These are phyloP conservation scores for Echinochloa phyllopogon DNA, from an alignment of 176 grass and related monocot genomes.

Conservation along the genomic window DNA sequence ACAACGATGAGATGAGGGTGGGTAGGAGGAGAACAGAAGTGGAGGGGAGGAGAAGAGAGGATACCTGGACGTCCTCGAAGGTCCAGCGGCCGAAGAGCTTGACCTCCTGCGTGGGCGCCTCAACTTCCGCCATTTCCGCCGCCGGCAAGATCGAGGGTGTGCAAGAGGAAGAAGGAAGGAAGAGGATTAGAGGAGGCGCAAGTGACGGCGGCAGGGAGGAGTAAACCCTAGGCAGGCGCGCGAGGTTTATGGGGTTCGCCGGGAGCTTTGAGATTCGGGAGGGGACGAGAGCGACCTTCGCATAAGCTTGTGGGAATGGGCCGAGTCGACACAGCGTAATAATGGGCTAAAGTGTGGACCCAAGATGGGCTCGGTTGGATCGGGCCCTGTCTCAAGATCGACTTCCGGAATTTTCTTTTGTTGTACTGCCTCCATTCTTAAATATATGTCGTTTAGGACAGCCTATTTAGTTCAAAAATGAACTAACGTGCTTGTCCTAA, in stretches of 20 bases:
- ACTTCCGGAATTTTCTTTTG: no score
- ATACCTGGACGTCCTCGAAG: constrained; percentile 43
- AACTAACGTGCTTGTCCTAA: no score
- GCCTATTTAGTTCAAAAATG: no score
- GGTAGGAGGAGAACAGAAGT: no score
- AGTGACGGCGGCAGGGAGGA: background rate
- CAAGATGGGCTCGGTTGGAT: no score
- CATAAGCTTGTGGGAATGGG: background rate
- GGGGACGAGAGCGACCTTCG: background rate
- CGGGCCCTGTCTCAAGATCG: no score
- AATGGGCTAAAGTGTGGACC: no score
- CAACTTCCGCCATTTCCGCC: constrained; percentile 16
- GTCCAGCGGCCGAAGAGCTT: constrained; percentile 47
- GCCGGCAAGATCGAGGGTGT: background rate
- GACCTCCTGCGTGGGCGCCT: constrained; percentile 26
- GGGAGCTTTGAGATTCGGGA: constrained; percentile 19
- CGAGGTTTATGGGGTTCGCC: background rate
- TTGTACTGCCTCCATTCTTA: no score
- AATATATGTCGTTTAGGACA: no score
- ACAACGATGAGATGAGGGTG: background rate
- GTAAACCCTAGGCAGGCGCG: constrained; percentile 3
- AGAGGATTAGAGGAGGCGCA: background rate
- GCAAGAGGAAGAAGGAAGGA: background rate
- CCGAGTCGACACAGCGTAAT: no score
- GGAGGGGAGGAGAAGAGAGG: background rate